phyloP scores from a whole-genome alignment of 2,329 filamentous ascomycete genomes.

The Corynespora cassiicola region DNA sequence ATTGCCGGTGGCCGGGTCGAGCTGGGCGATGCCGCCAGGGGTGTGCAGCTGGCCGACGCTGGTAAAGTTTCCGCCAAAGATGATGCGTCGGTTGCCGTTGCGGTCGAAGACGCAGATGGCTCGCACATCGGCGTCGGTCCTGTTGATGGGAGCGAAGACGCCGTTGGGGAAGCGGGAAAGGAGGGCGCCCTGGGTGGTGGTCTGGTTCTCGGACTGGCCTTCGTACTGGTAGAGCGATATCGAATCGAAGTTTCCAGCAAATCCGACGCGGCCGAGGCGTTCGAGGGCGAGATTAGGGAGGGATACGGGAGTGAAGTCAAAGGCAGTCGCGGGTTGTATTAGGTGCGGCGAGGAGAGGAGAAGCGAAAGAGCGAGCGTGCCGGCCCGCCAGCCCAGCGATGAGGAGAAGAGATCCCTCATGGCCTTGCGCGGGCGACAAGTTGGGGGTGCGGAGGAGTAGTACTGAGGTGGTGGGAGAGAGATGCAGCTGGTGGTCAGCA shows the following conservation, averaged over 20 bases:
- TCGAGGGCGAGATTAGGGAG: slow-evolving; percentile 78
- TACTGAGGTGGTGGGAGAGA: slow-evolving; percentile 13
- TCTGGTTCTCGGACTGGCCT: slow-evolving; percentile 74
- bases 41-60: slow-evolving; percentile 80
- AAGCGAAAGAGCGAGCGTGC: slow-evolving; percentile 44
- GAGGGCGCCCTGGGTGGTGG: slow-evolving; percentile 78
- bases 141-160: slow-evolving; percentile 74
- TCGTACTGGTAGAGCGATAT: slow-evolving; percentile 89
- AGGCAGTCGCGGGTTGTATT: slow-evolving; percentile 30
- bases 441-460: slow-evolving; percentile 28
- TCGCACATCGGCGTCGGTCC: slow-evolving; percentile 83
- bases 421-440: slow-evolving; percentile 30
- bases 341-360: slow-evolving; percentile 33
- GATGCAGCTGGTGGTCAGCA: slow-evolving; percentile 14
- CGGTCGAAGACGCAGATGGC: slow-evolving; percentile 83
- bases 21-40: slow-evolving; percentile 77
- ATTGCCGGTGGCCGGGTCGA: slow-evolving; percentile 73
- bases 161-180: slow-evolving; percentile 83
- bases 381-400: slow-evolving; percentile 44
- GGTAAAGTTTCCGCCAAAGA: slow-evolving; percentile 95
- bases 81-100: slow-evolving; percentile 74
- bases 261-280: slow-evolving; percentile 79
- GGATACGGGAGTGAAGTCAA: slow-evolving; percentile 67
- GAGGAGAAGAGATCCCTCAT: slow-evolving; percentile 47
- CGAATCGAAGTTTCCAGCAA: slow-evolving; percentile 88